A percentile compares a stretch with the other conserved stretches of the same genome.
Evolutionary conservation across 208 protist species (phyloP).

Genomic region (Crithidia fasciculata): DNA sequence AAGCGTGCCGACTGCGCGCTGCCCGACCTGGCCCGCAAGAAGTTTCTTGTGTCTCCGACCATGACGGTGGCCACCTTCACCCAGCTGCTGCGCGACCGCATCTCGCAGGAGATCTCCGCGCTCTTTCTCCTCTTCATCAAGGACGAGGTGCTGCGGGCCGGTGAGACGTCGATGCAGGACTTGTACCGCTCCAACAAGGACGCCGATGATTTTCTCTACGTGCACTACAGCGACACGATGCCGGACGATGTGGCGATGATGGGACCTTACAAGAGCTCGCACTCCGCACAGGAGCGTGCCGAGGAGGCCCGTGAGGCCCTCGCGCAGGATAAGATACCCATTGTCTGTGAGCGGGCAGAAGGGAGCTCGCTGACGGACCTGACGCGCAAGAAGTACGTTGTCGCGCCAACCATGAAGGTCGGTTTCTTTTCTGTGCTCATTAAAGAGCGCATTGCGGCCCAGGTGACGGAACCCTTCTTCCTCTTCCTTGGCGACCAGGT

Average conservation of each 20-base stretch:
- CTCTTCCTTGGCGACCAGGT: slow-evolving; percentile 26
- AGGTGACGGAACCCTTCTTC: slow-evolving; percentile 26
- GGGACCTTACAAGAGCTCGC: slow-evolving; percentile 32
- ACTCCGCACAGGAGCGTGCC: slow-evolving; percentile 53
- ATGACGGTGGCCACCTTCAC: slow-evolving; percentile 35
- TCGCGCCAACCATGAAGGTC: slow-evolving; percentile 25
- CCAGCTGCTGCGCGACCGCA: slow-evolving; percentile 28
- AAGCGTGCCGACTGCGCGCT: slow-evolving; percentile 78
- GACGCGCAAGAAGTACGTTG: slow-evolving; percentile 82
- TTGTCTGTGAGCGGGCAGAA: slow-evolving; percentile 90
- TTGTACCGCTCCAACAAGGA: slow-evolving; percentile 89
- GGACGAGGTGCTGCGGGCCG: slow-evolving; percentile 38
- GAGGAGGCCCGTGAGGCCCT: slow-evolving; percentile 50
- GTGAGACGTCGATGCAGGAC: slow-evolving; percentile 14
- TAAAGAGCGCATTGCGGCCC: slow-evolving; percentile 23
- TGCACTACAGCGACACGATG: slow-evolving; percentile 74
- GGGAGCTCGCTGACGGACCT: slow-evolving; percentile 80
- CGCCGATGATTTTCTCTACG: slow-evolving; percentile 87
- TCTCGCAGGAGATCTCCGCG: slow-evolving; percentile 19
- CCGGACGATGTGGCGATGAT: slow-evolving; percentile 29
- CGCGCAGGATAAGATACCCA: slow-evolving; percentile 30
- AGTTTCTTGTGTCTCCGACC: slow-evolving; percentile 41
- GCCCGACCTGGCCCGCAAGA: slow-evolving; percentile 86
- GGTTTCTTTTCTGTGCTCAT: slow-evolving; percentile 27
- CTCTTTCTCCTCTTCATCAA: slow-evolving; percentile 34